phyloP scores from a whole-genome alignment of 2,329 filamentous ascomycete species.

The Bipolaris sorokiniana region DNA sequence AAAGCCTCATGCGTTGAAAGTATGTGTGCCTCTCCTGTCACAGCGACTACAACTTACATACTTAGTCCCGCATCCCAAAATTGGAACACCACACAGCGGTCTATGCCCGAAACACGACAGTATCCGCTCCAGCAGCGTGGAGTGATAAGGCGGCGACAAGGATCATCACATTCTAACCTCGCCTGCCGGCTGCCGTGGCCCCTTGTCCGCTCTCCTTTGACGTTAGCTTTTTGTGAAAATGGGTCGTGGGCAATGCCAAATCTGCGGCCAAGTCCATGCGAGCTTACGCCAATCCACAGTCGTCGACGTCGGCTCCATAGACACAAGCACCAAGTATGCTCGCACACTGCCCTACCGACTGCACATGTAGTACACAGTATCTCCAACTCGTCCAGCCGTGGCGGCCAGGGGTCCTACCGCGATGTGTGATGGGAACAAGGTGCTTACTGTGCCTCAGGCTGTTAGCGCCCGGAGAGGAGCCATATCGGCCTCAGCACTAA shows the following conservation, averaged over 20 bases:
- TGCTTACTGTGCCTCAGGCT: background rate
- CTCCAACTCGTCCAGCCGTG: background rate
- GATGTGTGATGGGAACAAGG: background rate
- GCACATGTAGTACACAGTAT: background rate
- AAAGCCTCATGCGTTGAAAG: background rate
- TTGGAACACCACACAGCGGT: background rate
- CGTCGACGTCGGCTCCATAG: too few species aligned
- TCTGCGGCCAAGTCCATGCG: too few species aligned
- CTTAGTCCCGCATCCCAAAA: background rate
- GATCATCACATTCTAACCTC: background rate
- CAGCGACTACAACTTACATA: background rate
- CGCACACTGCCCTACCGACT: background rate
- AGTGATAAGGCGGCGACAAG: conserved; percentile 19
- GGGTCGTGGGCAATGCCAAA: too few species aligned
- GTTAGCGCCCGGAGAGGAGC: conserved; percentile 5
- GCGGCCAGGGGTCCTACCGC: background rate
- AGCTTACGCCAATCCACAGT: too few species aligned
- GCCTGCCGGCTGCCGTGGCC: too few species aligned
- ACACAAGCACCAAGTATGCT: background rate
- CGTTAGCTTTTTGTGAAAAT: too few species aligned
- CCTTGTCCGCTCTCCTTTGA: too few species aligned
- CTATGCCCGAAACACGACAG: conserved; percentile 12
- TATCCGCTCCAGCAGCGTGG: conserved; percentile 10
- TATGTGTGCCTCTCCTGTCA: background rate
- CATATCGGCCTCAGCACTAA: background rate